Evolutionary conservation across 148 eudicot genomes (phyloP), one percentile per base, ranked within the genome.

Genomic region (Nyssa sinensis): DNA sequence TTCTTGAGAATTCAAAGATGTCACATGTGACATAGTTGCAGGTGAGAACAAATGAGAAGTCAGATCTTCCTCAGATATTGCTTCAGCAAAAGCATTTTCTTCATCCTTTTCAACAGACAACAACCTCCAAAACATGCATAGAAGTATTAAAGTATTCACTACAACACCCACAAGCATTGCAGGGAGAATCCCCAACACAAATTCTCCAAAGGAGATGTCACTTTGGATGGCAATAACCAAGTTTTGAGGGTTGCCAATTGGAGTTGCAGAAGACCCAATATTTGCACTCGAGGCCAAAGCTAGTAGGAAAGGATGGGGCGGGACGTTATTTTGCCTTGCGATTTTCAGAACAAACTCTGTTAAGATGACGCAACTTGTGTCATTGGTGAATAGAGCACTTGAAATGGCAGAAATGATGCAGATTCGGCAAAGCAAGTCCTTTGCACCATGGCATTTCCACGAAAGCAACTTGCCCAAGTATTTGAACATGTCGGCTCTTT

Each of bases 251-350:
- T 68, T 68, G 59, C 71, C 71, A 17, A 69, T 69, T 29, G 72
- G 61, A 69, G 61, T 90, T 8, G 93, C 88, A 0, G 97, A 74
- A 21, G 95, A 92, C 11, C 97, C 97, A 61, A 92, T 87, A 72
- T 87, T 92, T 5, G 95, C 95, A 74, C 95, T 88, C 9, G 97
- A 81, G 33, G 93, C 94, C 70, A 90, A 87, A 39, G 94, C 94
- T 49, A 92, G 78, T 28, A 92, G 75, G 63, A 90, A 90, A 14
- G 93, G 95, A 37, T 87, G 90, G 32, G 91, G 89, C 12, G 95
- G 91, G 25, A 92, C 80, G 66, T 88, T 85, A 9, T 92, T 92
- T 49, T 90, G 93, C 75, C 93, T 73, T 5, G 93, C 93, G 47
- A 88, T 77, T 76, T 85, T 90, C 21, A 92, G 53, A 0, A 92